These are phyloP conservation scores for Myotisia sp. DNA, from an alignment of 2,329 filamentous ascomycete species.

Conservation along the genomic window DNA sequence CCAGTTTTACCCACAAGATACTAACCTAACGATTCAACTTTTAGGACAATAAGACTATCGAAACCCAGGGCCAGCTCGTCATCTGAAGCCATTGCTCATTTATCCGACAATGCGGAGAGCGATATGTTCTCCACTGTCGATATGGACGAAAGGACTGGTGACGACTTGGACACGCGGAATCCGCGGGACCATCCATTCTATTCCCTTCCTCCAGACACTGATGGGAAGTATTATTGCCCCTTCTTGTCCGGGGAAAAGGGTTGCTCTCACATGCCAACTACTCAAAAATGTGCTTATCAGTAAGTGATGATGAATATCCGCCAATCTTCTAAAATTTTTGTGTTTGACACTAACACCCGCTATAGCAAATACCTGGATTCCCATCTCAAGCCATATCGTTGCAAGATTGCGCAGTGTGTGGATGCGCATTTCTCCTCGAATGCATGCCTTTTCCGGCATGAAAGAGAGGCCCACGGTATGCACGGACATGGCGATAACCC, in stretches of 20 bases:
- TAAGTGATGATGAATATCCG: constrained; percentile 44
- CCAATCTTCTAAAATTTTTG: constrained; percentile 11
- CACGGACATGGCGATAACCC: constrained; percentile 90
- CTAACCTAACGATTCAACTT: neutral
- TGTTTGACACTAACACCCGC: constrained; percentile 15
- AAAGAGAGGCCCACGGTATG: constrained; percentile 89
- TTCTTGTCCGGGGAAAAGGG: constrained; percentile 52
- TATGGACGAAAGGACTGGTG: constrained; percentile 25
- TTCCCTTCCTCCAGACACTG: constrained; percentile 33
- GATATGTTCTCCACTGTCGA: constrained; percentile 10
- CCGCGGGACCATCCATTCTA: constrained; percentile 32
- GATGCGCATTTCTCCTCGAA: constrained; percentile 88
- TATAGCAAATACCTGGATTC: constrained; percentile 91
- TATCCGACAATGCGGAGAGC: constrained; percentile 1
- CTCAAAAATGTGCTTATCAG: constrained; percentile 99
- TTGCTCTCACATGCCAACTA: constrained; percentile 84
- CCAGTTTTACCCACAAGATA: neutral
- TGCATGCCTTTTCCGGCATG: constrained; percentile 83
- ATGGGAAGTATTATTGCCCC: constrained; percentile 89
- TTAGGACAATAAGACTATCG: constrained; percentile 27
- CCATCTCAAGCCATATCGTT: constrained; percentile 89
- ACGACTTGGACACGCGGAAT: constrained; percentile 24
- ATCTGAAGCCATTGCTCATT: neutral
- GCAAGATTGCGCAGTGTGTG: constrained; percentile 72
- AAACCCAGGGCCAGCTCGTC: constrained; percentile 21